Conservation (phyloP, 257 asterid species). For the Buddleja alternifolia region DNA sequence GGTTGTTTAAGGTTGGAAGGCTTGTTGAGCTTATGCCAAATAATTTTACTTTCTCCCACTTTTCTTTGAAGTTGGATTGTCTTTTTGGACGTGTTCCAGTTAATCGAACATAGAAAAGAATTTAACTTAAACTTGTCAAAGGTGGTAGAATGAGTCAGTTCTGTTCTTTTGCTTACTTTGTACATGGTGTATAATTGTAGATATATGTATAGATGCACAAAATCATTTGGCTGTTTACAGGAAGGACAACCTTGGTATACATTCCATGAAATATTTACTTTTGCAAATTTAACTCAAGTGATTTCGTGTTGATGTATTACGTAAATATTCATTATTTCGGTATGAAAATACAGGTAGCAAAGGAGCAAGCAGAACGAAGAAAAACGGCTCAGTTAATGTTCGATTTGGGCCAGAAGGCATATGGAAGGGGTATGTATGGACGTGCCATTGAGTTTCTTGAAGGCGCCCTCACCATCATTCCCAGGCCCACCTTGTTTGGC, state of each 20-base stretch:
- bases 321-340: constrained; percentile 14
- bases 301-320: background rate
- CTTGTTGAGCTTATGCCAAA: background rate
- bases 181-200: background rate
- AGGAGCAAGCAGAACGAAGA: constrained; percentile 92
- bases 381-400: constrained; percentile 89
- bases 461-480: constrained; percentile 93
- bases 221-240: constrained; percentile 5
- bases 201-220: background rate
- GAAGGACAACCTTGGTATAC: background rate
- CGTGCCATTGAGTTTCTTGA: constrained; percentile 97
- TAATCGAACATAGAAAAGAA: background rate
- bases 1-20: background rate
- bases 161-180: background rate
- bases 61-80: background rate
- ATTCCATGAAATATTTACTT: background rate
- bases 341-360: constrained; percentile 65
- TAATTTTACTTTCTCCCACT: background rate
- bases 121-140: background rate
- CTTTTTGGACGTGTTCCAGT: no score
- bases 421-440: constrained; percentile 86
- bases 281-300: no score
- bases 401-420: constrained; percentile 91
- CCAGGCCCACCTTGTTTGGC: constrained; percentile 87
- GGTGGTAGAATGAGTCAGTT: background rate